A percentile compares a stretch with the other conserved stretches of the same genome.
Conservation (phyloP, 108 stramenopile species). For the Asterionellopsis glacialis region DNA sequence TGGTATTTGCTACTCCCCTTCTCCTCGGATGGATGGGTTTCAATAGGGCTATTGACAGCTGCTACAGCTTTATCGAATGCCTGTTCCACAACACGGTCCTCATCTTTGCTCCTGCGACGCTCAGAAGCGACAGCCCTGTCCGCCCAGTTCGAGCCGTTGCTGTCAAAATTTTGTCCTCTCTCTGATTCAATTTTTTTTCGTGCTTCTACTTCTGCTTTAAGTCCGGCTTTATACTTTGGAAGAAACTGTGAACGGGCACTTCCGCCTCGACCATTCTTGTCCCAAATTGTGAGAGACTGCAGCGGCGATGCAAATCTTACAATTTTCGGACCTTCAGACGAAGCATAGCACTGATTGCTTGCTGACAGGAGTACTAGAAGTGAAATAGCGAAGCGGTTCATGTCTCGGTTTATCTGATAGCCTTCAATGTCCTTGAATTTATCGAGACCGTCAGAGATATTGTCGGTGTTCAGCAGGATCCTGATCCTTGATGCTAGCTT, state of each 20-base stretch:
- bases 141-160: constrained; percentile 43
- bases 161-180: constrained; percentile 9
- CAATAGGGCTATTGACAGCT: constrained; percentile 6
- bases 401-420: neutral
- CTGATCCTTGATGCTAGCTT: too few relatives aligned
- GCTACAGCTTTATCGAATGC: constrained; percentile 62
- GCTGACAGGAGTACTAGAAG: neutral
- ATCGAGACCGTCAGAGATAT: too few relatives aligned
- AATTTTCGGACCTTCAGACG: neutral
- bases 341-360: neutral
- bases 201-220: constrained; percentile 53
- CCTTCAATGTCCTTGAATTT: too few relatives aligned
- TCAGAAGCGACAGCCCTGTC: constrained; percentile 35
- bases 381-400: constrained; percentile 1
- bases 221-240: constrained; percentile 50
- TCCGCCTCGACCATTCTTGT: constrained; percentile 24
- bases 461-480: too few relatives aligned
- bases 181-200: constrained; percentile 37
- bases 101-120: constrained; percentile 18
- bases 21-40: constrained; percentile 1
- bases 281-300: constrained; percentile 70
- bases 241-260: constrained; percentile 53
- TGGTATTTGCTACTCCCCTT: constrained; percentile 42
- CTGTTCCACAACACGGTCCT: constrained; percentile 46
- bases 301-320: constrained; percentile 68